These are phyloP conservation scores for Sparassis latifolia DNA, from an alignment of 1,284 basidiomycete species.

Conservation along the genomic window DNA sequence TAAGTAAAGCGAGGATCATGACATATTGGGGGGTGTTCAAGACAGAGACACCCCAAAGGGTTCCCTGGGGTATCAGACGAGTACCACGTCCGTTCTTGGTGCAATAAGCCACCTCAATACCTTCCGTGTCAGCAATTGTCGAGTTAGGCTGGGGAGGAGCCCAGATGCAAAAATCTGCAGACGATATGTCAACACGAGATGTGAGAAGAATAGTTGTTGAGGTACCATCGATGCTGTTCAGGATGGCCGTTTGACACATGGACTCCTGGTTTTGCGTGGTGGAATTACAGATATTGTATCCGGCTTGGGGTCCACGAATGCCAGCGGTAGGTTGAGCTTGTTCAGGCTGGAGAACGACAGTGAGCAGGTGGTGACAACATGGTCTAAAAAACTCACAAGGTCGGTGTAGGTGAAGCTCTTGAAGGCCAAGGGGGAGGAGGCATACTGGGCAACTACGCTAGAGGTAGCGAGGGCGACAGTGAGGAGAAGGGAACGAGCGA, in stretches of 20 bases:
- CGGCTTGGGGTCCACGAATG: constrained; percentile 51
- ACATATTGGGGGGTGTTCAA: constrained; percentile 61
- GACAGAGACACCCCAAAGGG: constrained; percentile 61
- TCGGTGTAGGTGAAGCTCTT: constrained; percentile 29
- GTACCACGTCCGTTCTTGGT: constrained; percentile 61
- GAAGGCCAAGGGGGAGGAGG: constrained; percentile 41
- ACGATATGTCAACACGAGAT: constrained; percentile 5
- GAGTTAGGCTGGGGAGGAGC: constrained; percentile 39
- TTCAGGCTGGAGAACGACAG: constrained; percentile 37
- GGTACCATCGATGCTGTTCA: constrained; percentile 48
- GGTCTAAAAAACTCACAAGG: constrained; percentile 32
- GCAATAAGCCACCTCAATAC: constrained; percentile 71
- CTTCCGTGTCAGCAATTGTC: constrained; percentile 59
- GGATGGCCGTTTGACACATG: constrained; percentile 56
- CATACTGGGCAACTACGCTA: constrained; percentile 30
- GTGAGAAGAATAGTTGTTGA: constrained; percentile 1
- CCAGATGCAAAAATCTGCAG: constrained; percentile 58
- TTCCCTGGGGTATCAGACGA: constrained; percentile 56
- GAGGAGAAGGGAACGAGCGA: constrained; percentile 39
- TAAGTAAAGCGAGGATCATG: constrained; percentile 55
- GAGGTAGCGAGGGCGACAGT: constrained; percentile 30
- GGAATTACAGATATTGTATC: constrained; percentile 68
- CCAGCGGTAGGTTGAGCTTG: constrained; percentile 43
- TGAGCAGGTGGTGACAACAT: no score
- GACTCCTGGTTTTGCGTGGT: constrained; percentile 58